Base-by-base conservation (phyloP, 2,329 filamentous ascomycete species). In the Botrytis pseudocinerea region DNA sequence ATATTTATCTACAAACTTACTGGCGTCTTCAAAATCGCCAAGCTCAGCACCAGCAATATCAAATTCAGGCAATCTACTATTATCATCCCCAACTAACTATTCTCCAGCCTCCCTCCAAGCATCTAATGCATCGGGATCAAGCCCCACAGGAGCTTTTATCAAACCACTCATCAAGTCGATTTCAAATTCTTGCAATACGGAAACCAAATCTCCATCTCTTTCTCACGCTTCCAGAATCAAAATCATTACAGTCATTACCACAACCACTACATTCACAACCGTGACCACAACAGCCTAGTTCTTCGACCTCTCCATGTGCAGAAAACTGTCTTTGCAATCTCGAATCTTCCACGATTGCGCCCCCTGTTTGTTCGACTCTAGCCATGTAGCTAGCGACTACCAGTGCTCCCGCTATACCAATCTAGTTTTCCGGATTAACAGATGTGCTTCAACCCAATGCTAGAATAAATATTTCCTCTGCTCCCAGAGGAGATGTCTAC, bases 401-500 rank as follows among this genome's bases (percentile, higher is more conserved):
- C 5, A 6, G 22, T 22, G n/a, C 35, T 0, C 16, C 48, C 38
- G 54, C 60, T 22, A n/a, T 38, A n/a, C 38, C 61, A 9, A 64
- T 61, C 6, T 42, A 10, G 25, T 25, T 59, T 25, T 18, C 60
- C 3, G 62, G 60, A 46, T 71, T 0, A 16, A 44, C 42, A 44
- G 42, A 44, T 44, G 62, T 10, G 38, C 44, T 28, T 65, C 2
- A 2, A 38, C 28, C 48, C 16, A 35, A 59, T 46, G 69, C 48
- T 59, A 61, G 40, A 4, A 25, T 65, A 9, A 46, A 59, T 32
- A 48, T 57, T 16, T 44, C 12, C 42, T 14, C 22, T 65, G 70
- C 28, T 72, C 70, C 7, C 12, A 25, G 5, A n/a, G 54, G 42
- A 69, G 51, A 54, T 72, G 40, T 32, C 14, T 69, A 64, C 25